Conservation (phyloP, 495 filamentous ascomycete species). For the Annulohypoxylon bovei region DNA sequence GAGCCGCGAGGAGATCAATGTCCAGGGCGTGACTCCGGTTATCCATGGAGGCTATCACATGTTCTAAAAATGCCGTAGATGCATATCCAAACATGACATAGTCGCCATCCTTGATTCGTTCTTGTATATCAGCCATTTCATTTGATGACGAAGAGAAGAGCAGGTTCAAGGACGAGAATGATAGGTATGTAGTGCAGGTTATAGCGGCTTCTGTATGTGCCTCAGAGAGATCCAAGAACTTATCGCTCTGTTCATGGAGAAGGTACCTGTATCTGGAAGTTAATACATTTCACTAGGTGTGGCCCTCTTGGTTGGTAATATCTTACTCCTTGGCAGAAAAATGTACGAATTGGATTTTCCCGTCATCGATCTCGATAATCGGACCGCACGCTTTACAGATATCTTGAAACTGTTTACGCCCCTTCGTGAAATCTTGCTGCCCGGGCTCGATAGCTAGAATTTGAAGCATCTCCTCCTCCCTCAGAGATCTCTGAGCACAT, state of each 20-base stretch:
- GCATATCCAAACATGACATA: constrained; percentile 31
- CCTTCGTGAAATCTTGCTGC: constrained; percentile 26
- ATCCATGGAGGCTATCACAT: constrained; percentile 10
- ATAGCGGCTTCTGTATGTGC: constrained; percentile 10
- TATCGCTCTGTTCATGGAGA: constrained; percentile 26
- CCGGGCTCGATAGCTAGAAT: constrained; percentile 21
- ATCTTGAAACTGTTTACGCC: constrained; percentile 24
- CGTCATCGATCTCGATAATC: constrained; percentile 21
- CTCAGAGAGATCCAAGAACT: constrained; percentile 13
- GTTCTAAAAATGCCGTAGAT: constrained; percentile 22
- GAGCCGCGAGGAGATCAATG: neutral
- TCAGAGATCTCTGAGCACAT: constrained; percentile 28
- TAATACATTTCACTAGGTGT: neutral
- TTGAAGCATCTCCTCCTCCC: constrained; percentile 30
- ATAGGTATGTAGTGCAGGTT: constrained; percentile 21
- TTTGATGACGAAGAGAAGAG: constrained; percentile 7
- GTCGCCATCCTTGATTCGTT: constrained; percentile 11
- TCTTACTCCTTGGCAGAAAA: constrained; percentile 33
- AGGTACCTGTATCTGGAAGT: constrained; percentile 27
- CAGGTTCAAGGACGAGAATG: constrained; percentile 12
- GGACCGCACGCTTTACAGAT: constrained; percentile 23
- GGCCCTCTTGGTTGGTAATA: neutral
- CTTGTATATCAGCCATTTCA: neutral
- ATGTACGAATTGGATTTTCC: constrained; percentile 24
- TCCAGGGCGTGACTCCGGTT: neutral